Evolutionary conservation across 306 rosid species (phyloP), one percentile per base, ranked within the genome.

Genomic region (Mimosa pudica): DNA sequence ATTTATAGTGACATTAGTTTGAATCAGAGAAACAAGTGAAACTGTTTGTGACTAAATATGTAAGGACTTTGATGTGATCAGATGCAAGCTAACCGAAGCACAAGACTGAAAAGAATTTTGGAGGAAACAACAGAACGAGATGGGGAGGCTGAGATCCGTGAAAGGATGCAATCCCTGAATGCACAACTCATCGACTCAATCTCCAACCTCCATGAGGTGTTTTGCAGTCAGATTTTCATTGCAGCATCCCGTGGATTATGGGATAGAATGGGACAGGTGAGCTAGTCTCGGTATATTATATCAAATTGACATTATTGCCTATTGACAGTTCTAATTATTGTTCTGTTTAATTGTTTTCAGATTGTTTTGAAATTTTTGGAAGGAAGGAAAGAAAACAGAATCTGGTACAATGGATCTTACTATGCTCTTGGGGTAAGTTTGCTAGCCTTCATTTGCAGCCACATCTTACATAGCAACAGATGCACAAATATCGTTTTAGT

Each of bases 181-280:
- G 88, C 92, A 81, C 97, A 89, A 74, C 93, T 95, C 58, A 85
- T 82, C 55, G 98, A 89, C 74, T 89, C 92, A 74, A 87, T 95
- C 77, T 90, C 97, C 64, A 95, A 95, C 87, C 80, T 92, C 88
- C 98, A 92, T 66, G 98, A 87, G 60, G 96, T 95, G 71, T 95
- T 95, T 62, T 85, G 92, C 47, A 89, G 90, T 85, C 93, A 85
- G 77, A 90, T 95, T 70, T 95, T 92, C 61, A 86, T 89, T 60
- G 91, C 98, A 42, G 84, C 85, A 71, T 90, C 93, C 44, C 97
- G 98, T 8, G 98, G 98, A 80, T 85, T 89, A 58, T 95, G 98
- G 98, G 96, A 95, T 48, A 90, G 93, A 82, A 92, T 88, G 97
- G 98, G 98, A 83, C 91, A 95, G 98, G 98, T 94, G 81, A 73